Base-by-base conservation (phyloP, 1,284 basidiomycete species). In the Stygiomarasmius scandens region DNA sequence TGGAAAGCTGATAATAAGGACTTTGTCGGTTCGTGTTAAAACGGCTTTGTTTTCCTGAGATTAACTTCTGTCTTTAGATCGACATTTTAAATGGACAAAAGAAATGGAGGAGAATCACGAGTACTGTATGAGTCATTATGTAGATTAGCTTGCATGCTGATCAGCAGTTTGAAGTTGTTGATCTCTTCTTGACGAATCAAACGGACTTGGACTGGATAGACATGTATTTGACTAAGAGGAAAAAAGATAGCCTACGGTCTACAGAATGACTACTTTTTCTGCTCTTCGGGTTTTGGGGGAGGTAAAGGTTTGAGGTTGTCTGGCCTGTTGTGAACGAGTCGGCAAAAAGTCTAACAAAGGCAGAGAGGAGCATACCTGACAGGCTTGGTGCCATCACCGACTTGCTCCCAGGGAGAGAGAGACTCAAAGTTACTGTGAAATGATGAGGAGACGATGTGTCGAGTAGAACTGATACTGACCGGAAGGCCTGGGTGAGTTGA, bases 401-500 rank as follows among this genome's bases (percentile, higher is more conserved):
- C 86, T 76, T 96, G 96, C 74, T 99, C 97, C 97, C 97, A 99
- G 32, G 97, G 96, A 29, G 93, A 96, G 22, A 89, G 80, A 16
- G 93, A 87, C 69, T 95, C 94, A 72, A 98, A 98, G 82, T 98
- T 98, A 57, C 93, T 94, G 62, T 20, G 54, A 29, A 44, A 19
- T 20, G 41, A 59, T 50, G 20, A 59, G 38, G 20, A 27, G 52
- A 14, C 55, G 54, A 29, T 58, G 58, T 43, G n/a, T 38, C 53
- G 24, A 49, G 20, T 10, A 14, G 29, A 20, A 54, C 25, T 64
- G 45, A 34, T 45, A 72, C 79, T 61, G 64, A 94, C 92, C 96
- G 87, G 89, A 97, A 99, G 45, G 96, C 96, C 75, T 99, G 97
- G 9, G 96, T 96, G 64, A 99, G 84, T 72, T 99, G 97, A 56